phyloP scores from a whole-genome alignment of 163 green algal species.

The Smithsoniella earleae region DNA sequence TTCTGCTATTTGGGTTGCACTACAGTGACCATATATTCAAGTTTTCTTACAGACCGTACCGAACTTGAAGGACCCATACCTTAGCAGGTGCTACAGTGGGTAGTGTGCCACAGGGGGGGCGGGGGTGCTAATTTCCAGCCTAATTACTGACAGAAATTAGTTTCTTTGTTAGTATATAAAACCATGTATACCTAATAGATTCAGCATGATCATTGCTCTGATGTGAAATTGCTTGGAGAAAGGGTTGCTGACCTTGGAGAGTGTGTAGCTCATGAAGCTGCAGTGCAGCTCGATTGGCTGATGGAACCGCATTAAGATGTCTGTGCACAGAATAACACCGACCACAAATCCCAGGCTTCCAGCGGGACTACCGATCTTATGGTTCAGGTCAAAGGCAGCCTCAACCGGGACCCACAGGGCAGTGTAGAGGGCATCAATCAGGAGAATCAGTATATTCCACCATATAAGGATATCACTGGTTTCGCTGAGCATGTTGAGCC shows the following conservation, averaged over 20 bases:
- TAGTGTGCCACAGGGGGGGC: too few species aligned
- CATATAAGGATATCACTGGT: not conserved
- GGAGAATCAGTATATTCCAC: not conserved
- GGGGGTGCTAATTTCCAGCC: too few species aligned
- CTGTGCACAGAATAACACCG: not conserved
- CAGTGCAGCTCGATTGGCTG: not conserved
- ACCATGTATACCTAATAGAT: too few species aligned
- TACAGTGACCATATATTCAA: too few species aligned
- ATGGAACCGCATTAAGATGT: conserved; percentile 22
- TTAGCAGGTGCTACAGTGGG: too few species aligned
- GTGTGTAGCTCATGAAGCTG: not conserved
- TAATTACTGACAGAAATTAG: too few species aligned
- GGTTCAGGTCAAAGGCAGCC: not conserved
- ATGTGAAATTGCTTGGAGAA: too few species aligned
- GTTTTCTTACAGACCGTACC: too few species aligned
- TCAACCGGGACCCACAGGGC: not conserved
- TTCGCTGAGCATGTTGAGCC: not conserved
- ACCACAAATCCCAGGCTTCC: not conserved
- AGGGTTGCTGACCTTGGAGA: not conserved
- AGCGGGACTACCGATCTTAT: not conserved
- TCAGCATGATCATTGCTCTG: too few species aligned
- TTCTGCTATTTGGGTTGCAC: too few species aligned
- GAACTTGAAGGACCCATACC: too few species aligned
- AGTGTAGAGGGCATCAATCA: not conserved
- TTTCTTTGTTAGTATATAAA: too few species aligned